A percentile compares a stretch with the other conserved stretches of the same genome.
Conservation (phyloP, 495 filamentous ascomycete species). For the Parathielavia hyrcaniae region DNA sequence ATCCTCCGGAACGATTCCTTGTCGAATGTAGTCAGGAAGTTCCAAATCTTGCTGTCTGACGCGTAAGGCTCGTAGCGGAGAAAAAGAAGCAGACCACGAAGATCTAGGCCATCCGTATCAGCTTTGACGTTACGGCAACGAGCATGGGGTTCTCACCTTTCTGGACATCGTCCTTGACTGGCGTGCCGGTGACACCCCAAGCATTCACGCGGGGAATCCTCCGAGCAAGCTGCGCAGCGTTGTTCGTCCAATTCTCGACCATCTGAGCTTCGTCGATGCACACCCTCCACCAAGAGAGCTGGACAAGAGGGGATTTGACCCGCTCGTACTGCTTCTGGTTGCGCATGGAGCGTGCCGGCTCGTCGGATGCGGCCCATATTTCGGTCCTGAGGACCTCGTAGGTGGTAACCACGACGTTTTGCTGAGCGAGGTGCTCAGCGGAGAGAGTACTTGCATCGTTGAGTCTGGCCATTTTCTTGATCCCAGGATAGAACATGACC, state of each 20-base stretch:
- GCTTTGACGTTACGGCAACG: background rate
- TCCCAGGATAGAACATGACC: slow-evolving; percentile 44
- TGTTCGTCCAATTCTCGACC: slow-evolving; percentile 80
- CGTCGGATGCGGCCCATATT: slow-evolving; percentile 63
- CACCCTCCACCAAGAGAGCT: slow-evolving; percentile 85
- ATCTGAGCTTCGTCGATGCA: slow-evolving; percentile 95
- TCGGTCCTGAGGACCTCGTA: slow-evolving; percentile 73
- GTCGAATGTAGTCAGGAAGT: slow-evolving; percentile 52
- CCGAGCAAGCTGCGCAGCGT: slow-evolving; percentile 72
- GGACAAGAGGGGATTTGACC: slow-evolving; percentile 65
- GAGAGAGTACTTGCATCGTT: slow-evolving; percentile 32
- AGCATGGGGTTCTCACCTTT: slow-evolving; percentile 19
- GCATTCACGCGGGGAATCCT: slow-evolving; percentile 76
- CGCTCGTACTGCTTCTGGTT: slow-evolving; percentile 59
- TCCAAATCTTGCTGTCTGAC: slow-evolving; percentile 57
- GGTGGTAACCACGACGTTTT: slow-evolving; percentile 82
- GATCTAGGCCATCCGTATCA: slow-evolving; percentile 35
- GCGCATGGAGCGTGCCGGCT: slow-evolving; percentile 60
- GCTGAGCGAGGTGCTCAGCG: slow-evolving; percentile 46
- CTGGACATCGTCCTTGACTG: slow-evolving; percentile 69
- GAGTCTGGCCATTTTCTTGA: slow-evolving; percentile 36
- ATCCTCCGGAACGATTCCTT: slow-evolving; percentile 57
- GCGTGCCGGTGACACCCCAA: slow-evolving; percentile 93
- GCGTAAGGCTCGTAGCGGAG: slow-evolving; percentile 72
- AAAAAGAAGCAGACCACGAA: slow-evolving; percentile 71